Evolutionary conservation across 805 yeast species (phyloP), one percentile per base, ranked within the genome.

Genomic region (Yamadazyma endophytica): DNA sequence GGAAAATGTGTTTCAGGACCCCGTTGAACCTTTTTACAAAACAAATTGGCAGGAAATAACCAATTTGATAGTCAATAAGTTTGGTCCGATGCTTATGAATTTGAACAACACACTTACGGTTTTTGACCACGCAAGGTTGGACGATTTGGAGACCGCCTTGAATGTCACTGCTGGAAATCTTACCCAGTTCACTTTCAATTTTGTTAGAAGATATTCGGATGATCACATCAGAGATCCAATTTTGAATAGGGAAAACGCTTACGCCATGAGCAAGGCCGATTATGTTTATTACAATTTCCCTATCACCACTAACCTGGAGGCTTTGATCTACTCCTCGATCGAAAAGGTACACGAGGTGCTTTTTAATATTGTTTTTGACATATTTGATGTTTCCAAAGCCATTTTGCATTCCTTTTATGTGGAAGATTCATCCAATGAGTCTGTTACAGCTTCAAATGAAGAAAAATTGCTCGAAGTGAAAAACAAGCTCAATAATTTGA

Each of bases 31-130:
- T 4, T 52, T 49, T 23, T 22, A 44, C 5, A 37, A 31, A 33
- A 42, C 40, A 5, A 30, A 79, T 45, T 79, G 86, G 85, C 77
- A 70, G 43, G 37, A 52, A n/a, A 54, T 68, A 3, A 68, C 79
- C 0, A 64, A 62, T 28, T 62, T 55, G 20, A 67, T 77, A n/a
- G 66, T 61, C 5, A 53, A 53, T 17, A 77, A 77, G 44, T 79
- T 79, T 48, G 57, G 75, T 1, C 81, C 82, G 8, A 51, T 68
- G 22, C 43, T 78, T 15, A 40, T 55, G 24, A 44, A 51, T 5
- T 37, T 77, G 32, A 70, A 75, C 33, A 46, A 53, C 9, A 58
- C 73, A 1, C 52, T 68, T 11, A 9, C 16, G 21, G 13, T 9
- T 3, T 25, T 17, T 8, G 32, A 37, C 14, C 5, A 6, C 13